Evolutionary conservation across 2,329 filamentous ascomycete genomes (phyloP), one percentile per base, ranked within the genome.

Genomic region (Cryphonectria radicalis): DNA sequence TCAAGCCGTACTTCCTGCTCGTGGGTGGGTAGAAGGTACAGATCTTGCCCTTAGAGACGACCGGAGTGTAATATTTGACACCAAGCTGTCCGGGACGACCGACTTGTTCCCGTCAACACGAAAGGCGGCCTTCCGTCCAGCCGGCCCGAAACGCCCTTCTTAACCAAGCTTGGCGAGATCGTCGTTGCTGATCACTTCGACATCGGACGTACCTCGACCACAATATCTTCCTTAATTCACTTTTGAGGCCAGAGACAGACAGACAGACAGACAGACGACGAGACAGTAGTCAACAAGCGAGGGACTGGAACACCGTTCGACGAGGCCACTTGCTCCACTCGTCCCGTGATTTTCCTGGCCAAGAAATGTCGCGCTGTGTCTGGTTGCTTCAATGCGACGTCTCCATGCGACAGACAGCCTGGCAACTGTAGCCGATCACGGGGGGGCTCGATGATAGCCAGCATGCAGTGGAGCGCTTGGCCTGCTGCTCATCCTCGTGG

Each of bases 111-210:
- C 28, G 28, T 32, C 25, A 22, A 42, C 17, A 11, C 22, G n/a
- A 32, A 28, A 11, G 62, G 4, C 50, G 19, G 46, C 46, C 37
- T 50, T 68, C 66, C 69, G 66, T 65, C 46, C 55, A 71, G 60
- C 66, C 70, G 70, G 70, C 25, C 70, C 70, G 70, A 62, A 63
- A 69, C 66, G 70, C 62, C 69, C 69, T 67, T 68, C 69, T 63
- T 60, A 68, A 66, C 66, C 46, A 28, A 65, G 66, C 63, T 65
- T 62, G 68, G 70, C 63, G 66, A 46, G 70, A 71, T 68, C 66
- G 70, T 60, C 66, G 50, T 5, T 42, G 70, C 40, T 64, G 70
- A 69, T 68, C 65, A 59, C 50, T 59, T 67, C 40, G 60, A 68
- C 35, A 70, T 35, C 42, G 46, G 67, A 70, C 69, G 60, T 32